Percentiles rank a stretch among this genome's conserved stretches.
These are phyloP conservation scores for Auricularia sp. DNA, from an alignment of 768 basidiomycete genomes.

Conservation along the genomic window DNA sequence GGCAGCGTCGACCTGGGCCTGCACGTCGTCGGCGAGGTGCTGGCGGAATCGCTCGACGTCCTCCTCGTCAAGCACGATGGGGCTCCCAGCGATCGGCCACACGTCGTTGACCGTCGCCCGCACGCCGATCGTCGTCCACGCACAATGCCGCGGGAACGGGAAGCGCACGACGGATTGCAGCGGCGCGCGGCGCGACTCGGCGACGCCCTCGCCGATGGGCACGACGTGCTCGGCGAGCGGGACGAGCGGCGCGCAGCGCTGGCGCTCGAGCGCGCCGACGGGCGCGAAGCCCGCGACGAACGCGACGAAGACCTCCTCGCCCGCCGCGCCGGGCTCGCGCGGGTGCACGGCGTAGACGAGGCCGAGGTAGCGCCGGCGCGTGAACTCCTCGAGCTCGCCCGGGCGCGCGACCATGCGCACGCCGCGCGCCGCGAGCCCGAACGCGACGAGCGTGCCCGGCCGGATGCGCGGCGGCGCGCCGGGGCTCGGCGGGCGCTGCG, in stretches of 20 bases:
- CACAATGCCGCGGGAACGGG: not conserved
- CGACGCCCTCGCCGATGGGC: not conserved
- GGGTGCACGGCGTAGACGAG: not conserved
- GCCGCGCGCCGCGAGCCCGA: not conserved
- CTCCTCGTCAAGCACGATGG: not conserved
- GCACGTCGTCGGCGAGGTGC: not conserved
- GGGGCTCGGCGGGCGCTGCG: not conserved
- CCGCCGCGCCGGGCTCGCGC: not conserved
- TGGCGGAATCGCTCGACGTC: not conserved
- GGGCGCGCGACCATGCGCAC: not conserved
- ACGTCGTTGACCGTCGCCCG: not conserved
- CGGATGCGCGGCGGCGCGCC: not conserved
- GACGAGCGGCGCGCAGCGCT: not conserved
- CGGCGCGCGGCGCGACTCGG: not conserved
- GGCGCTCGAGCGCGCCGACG: not conserved
- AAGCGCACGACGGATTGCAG: not conserved
- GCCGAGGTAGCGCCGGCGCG: not conserved
- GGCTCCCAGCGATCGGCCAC: not conserved
- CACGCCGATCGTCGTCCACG: not conserved
- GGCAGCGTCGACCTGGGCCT: not conserved
- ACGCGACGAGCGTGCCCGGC: not conserved
- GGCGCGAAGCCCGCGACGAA: not conserved
- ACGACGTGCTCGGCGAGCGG: not conserved
- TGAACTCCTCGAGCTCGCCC: not conserved
- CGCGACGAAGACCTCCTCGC: not conserved